Conservation (phyloP, 2,329 filamentous ascomycete genomes). For the Grosmannia huntii region DNA sequence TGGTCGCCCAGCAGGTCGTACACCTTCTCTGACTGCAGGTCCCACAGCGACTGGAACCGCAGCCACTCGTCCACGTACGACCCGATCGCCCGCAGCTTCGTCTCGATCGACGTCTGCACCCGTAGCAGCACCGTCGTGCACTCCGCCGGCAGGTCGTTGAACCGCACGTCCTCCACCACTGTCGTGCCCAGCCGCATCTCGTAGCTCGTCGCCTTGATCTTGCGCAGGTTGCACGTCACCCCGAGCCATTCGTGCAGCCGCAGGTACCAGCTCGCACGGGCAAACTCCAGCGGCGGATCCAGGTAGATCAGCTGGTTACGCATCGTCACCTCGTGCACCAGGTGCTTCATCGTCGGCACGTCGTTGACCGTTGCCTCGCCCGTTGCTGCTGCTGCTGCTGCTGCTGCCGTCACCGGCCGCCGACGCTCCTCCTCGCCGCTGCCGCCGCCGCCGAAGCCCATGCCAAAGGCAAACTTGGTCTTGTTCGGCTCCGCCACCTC, state of each 20-base stretch:
- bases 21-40: slow-evolving; percentile 89
- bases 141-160: slow-evolving; percentile 71
- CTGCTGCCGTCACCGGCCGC: background rate
- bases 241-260: slow-evolving; percentile 92
- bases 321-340: slow-evolving; percentile 92
- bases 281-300: slow-evolving; percentile 83
- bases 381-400: background rate
- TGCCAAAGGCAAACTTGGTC: slow-evolving; percentile 7
- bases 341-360: slow-evolving; percentile 53
- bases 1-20: slow-evolving; percentile 87
- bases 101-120: slow-evolving; percentile 75
- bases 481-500: slow-evolving; percentile 25
- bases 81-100: slow-evolving; percentile 66
- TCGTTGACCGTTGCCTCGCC: slow-evolving; percentile 23
- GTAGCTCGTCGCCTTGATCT: slow-evolving; percentile 90
- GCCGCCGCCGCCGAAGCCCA: background rate
- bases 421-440: background rate
- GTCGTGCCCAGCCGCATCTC: slow-evolving; percentile 69
- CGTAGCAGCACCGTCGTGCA: slow-evolving; percentile 68
- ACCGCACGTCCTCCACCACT: slow-evolving; percentile 54
- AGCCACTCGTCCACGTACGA: slow-evolving; percentile 95
- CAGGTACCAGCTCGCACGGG: slow-evolving; percentile 73
- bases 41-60: slow-evolving; percentile 97
- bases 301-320: slow-evolving; percentile 95
- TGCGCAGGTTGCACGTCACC: slow-evolving; percentile 80